Evolutionary conservation across 1,139 yeast species (phyloP), one percentile per base, ranked within the genome.

Genomic region (Pichia sp.): DNA sequence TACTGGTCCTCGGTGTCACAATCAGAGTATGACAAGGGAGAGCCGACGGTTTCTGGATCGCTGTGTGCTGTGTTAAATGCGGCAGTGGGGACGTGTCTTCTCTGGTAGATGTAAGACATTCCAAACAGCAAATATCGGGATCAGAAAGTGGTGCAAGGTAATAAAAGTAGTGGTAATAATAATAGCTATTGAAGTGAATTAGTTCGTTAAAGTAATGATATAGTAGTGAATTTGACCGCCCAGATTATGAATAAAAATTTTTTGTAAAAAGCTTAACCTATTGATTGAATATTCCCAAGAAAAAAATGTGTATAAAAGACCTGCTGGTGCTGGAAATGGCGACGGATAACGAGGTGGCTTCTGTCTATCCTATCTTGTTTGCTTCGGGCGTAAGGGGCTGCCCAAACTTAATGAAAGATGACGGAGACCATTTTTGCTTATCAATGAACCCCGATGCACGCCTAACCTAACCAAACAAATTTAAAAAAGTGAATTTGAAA

Each of bases 1-100:
- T 30, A 30, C n/a, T 45, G 34, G 38, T 26, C 34, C 23, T 47
- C 44, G 4, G 6, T 26, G 44, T 23, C 46, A 32, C 30, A 23
- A 5, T 49, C 51, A 11, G 51, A 49, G 29, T 49, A 49, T 30
- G 47, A 49, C 36, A 49, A 32, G 10, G 51, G 51, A 3, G 51
- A 49, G n/a, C 31, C n/a, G 6, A 23, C 23, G 8, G 5, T 15
- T 16, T 47, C 45, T 26, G 45, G 29, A 10, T 41, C 10, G 34
- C 41, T 6, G 45, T 43, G n/a, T n/a, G n/a, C 41, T 36, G 41
- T 36, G 26, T 23, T 23, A 23, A 23, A 23, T 23, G 48, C 19
- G 29, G 34, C 34, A 31, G 49, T 38, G 11, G 51, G 50, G 32
- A 40, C n/a, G 34, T 46, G 8, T 19, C n/a, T 3, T 41, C 19